Percentiles rank a stretch among this genome's conserved stretches.
Evolutionary conservation across 140 eudicot genomes (phyloP).

Genomic region (Artemisia princeps): DNA sequence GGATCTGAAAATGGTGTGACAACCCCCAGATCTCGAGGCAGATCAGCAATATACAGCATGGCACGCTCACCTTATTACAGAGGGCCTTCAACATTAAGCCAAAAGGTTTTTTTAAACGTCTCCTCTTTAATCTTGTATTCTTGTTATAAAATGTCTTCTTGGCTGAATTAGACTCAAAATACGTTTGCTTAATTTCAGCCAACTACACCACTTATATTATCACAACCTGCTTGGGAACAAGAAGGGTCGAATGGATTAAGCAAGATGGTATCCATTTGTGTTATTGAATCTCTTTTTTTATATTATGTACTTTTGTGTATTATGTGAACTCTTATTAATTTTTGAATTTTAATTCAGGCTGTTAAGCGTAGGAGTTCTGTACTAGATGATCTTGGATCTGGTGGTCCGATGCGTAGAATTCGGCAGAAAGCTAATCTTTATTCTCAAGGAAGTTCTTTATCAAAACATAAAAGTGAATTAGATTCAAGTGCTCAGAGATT

Average conservation of each 20-base stretch:
- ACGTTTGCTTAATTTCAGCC: constrained; percentile 28
- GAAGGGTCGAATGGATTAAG: constrained; percentile 40
- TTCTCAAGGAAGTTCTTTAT: constrained; percentile 27
- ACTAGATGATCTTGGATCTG: constrained; percentile 67
- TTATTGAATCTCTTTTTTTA: not conserved
- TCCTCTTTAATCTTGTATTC: not conserved
- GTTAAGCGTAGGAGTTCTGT: constrained; percentile 71
- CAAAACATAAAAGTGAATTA: constrained; percentile 10
- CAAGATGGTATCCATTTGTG: constrained; percentile 31
- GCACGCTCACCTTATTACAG: constrained; percentile 78
- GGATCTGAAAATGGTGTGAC: constrained; percentile 42
- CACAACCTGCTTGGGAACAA: constrained; percentile 37
- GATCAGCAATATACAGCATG: constrained; percentile 84
- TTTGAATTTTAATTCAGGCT: constrained; percentile 35
- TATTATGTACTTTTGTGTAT: not conserved
- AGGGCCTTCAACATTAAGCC: constrained; percentile 26
- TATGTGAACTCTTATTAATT: not conserved
- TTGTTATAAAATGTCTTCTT: not conserved
- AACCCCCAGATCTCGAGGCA: constrained; percentile 81
- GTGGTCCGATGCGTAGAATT: constrained; percentile 75
- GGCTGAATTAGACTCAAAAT: not conserved
- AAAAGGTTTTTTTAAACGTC: constrained; percentile 30
- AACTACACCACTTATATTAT: not conserved
- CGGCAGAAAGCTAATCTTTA: constrained; percentile 65
- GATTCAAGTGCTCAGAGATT: constrained; percentile 28